A percentile compares a stretch with the other conserved stretches of the same genome.
Evolutionary conservation across 805 yeast species (phyloP).

Genomic region (Pichia insulana): DNA sequence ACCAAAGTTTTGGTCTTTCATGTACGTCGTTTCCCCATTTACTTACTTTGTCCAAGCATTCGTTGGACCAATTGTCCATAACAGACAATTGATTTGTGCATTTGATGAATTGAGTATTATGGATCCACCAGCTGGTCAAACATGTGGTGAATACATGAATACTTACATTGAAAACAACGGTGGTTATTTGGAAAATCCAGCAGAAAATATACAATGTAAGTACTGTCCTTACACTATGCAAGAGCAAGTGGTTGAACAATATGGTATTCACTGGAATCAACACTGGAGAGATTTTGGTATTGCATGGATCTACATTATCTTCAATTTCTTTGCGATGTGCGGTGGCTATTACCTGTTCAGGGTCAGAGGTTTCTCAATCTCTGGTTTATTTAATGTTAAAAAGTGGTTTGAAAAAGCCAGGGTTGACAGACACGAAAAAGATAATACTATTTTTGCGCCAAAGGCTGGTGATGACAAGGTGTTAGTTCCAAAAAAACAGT

Average conservation of each 20-base stretch:
- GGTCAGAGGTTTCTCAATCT: conserved; percentile 29
- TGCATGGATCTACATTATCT: conserved; percentile 45
- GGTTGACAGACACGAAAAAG: conserved; percentile 41
- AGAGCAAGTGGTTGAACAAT: conserved; percentile 35
- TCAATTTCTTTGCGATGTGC: conserved; percentile 40
- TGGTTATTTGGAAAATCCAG: conserved; percentile 52
- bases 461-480: conserved; percentile 33
- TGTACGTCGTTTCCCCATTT: conserved; percentile 64
- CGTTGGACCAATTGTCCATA: conserved; percentile 41
- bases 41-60: conserved; percentile 61
- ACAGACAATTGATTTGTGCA: conserved; percentile 40
- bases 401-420: conserved; percentile 35
- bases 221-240: conserved; percentile 39
- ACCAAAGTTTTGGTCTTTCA: conserved; percentile 79
- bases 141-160: conserved; percentile 49
- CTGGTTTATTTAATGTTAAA: conserved; percentile 27
- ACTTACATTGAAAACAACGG: conserved; percentile 31
- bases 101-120: conserved; percentile 39
- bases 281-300: conserved; percentile 66
- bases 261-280: conserved; percentile 36
- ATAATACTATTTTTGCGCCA: conserved; percentile 33
- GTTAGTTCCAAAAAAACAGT: conserved; percentile 19
- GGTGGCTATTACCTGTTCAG: conserved; percentile 30
- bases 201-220: conserved; percentile 38
- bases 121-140: conserved; percentile 54